Evolutionary conservation across 139 green algal species (phyloP).

Genomic region (Raphidocelis subcapitata): DNA sequence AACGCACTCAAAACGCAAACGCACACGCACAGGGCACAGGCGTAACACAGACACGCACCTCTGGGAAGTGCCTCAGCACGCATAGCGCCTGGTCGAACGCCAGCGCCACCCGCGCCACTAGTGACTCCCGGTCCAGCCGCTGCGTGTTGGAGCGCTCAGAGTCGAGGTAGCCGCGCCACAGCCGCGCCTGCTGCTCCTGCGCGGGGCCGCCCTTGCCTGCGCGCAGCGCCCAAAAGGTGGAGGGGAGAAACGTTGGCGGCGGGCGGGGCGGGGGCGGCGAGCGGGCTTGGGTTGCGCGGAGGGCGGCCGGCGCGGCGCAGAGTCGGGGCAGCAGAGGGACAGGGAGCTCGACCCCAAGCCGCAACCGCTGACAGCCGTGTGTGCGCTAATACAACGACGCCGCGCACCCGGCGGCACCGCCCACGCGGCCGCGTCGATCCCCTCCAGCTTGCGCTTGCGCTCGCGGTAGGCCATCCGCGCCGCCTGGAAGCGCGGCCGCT

Average conservation of each 20-base stretch:
- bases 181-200: conserved; percentile 53
- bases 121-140: conserved; percentile 49
- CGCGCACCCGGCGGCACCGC: conserved; percentile 64
- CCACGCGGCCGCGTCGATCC: conserved; percentile 49
- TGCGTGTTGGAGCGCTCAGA: conserved; percentile 75
- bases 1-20: too few relatives aligned
- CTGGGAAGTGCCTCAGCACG: conserved; percentile 70
- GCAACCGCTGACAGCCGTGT: too few relatives aligned
- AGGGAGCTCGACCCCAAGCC: too few relatives aligned
- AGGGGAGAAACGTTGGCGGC: too few relatives aligned
- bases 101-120: conserved; percentile 63
- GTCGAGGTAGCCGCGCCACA: conserved; percentile 72
- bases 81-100: conserved; percentile 86
- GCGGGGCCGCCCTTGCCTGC: conserved; percentile 55
- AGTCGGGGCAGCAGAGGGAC: too few relatives aligned
- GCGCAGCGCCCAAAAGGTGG: conserved; percentile 8
- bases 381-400: too few relatives aligned
- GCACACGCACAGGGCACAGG: too few relatives aligned
- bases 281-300: too few relatives aligned
- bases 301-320: too few relatives aligned
- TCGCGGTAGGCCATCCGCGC: conserved; percentile 44
- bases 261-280: too few relatives aligned
- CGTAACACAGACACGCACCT: conserved; percentile 43
- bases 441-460: conserved; percentile 38
- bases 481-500: conserved; percentile 69